Conservation (phyloP, 2,329 filamentous ascomycete genomes). For the Geosmithia putterillii region DNA sequence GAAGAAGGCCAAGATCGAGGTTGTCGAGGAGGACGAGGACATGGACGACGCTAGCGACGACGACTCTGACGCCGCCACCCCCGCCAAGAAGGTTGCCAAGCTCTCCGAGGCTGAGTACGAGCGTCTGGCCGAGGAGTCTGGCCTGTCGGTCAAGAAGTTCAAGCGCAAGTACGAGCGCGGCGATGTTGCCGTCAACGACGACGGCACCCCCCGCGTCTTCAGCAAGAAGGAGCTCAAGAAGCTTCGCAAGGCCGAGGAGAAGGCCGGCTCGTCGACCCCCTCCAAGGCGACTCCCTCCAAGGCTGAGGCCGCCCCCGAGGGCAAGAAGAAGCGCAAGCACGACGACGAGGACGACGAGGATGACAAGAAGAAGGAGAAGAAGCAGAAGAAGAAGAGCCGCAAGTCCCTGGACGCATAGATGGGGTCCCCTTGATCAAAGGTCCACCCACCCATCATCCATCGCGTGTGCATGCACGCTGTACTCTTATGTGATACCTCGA, state of each 20-base stretch:
- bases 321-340: slow-evolving; percentile 52
- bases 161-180: slow-evolving; percentile 67
- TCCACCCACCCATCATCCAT: background rate
- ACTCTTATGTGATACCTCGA: background rate
- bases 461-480: background rate
- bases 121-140: slow-evolving; percentile 51
- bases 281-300: slow-evolving; percentile 27
- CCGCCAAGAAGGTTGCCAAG: slow-evolving; percentile 24
- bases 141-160: slow-evolving; percentile 64
- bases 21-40: slow-evolving; percentile 23
- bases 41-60: slow-evolving; percentile 25
- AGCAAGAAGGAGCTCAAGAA: slow-evolving; percentile 73
- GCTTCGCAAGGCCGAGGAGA: slow-evolving; percentile 49
- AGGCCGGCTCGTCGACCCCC: slow-evolving; percentile 16
- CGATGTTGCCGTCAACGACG: slow-evolving; percentile 53
- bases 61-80: slow-evolving; percentile 17
- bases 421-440: background rate
- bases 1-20: slow-evolving; percentile 30
- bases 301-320: slow-evolving; percentile 29
- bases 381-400: slow-evolving; percentile 37
- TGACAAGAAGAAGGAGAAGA: slow-evolving; percentile 45
- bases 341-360: slow-evolving; percentile 50
- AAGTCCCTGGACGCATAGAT: slow-evolving; percentile 13
- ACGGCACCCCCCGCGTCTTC: slow-evolving; percentile 53
- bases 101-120: slow-evolving; percentile 44